Evolutionary conservation across 2,329 filamentous ascomycete genomes (phyloP).

Genomic region (Hypoxylon sp.): DNA sequence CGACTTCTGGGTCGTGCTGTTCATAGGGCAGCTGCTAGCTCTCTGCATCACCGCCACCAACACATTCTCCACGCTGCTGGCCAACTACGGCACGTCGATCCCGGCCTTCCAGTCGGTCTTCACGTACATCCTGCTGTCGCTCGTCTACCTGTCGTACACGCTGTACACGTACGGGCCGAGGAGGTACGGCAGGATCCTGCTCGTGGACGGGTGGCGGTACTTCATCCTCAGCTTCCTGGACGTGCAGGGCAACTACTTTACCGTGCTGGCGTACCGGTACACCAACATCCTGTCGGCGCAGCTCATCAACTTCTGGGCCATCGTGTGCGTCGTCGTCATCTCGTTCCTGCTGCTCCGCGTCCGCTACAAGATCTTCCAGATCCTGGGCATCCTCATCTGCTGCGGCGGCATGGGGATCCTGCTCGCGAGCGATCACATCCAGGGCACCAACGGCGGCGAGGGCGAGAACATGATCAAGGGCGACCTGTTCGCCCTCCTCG

Average conservation of each 20-base stretch:
- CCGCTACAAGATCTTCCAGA: constrained; percentile 87
- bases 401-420: constrained; percentile 90
- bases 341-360: constrained; percentile 86
- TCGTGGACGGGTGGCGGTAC: constrained; percentile 88
- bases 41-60: constrained; percentile 93
- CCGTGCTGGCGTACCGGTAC: constrained; percentile 90
- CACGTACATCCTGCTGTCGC: constrained; percentile 85
- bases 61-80: constrained; percentile 84
- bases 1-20: constrained; percentile 87
- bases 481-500: constrained; percentile 88
- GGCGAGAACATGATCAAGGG: constrained; percentile 82
- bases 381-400: constrained; percentile 86
- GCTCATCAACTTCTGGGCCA: constrained; percentile 98
- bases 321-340: constrained; percentile 87
- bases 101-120: constrained; percentile 96
- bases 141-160: constrained; percentile 83
- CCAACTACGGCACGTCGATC: constrained; percentile 73
- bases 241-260: constrained; percentile 97
- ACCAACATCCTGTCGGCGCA: constrained; percentile 93
- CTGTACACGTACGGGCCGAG: constrained; percentile 81
- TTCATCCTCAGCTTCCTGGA: constrained; percentile 92
- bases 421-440: constrained; percentile 87
- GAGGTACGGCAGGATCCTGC: constrained; percentile 70
- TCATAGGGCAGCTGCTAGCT: constrained; percentile 83
- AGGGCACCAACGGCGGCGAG: constrained; percentile 73